Evolutionary conservation across 768 basidiomycete genomes (phyloP), one percentile per base, ranked within the genome.

Genomic region (Mycena filopes): DNA sequence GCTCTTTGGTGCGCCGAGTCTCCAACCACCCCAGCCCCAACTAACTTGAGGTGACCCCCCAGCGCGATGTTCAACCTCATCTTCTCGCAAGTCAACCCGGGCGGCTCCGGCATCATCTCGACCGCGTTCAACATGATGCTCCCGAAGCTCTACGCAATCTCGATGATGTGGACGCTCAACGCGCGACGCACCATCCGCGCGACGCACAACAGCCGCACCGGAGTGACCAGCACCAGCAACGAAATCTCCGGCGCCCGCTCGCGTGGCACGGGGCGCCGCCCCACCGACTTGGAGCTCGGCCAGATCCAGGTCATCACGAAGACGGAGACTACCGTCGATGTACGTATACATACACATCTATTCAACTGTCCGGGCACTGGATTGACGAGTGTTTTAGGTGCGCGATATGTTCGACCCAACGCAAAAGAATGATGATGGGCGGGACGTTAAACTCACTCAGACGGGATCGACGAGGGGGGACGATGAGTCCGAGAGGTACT

Each of bases 91-190:
- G 33, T 74, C 7, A 76, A 73, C 49, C 47, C 66, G 8, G 72
- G 73, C 8, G 53, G 66, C 12, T 47, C 66, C 11, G 72, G 61
- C 15, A 63, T 79, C 31, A 70, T 75, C 10, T 73, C 74, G 1
- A 71, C 70, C 7, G 75, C 70, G 1, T 77, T 77, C 42, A 77
- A 77, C 50, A 58, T 66, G 60, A 61, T 67, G 20, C 66, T 77
- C 13, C 77, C 78, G 2, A 79, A 77, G 41, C 60, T 79, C 21
- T 79, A 77, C 45, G 78, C 75, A 1, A 69, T 77, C 36, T 77
- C 74, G 3, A 79, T 78, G 77, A 77, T 78, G 76, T 78, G 76
- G 75, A 77, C 76, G 1, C 60, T 78, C 51, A 78, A 78, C 51
- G 75, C 73, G 2, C 73, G 77, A 18, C 70, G 65, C 23, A 50